Percentiles rank a stretch among this genome's conserved stretches.
phyloP scores from a whole-genome alignment of 306 rosid species.

The Prunus campanulata region DNA sequence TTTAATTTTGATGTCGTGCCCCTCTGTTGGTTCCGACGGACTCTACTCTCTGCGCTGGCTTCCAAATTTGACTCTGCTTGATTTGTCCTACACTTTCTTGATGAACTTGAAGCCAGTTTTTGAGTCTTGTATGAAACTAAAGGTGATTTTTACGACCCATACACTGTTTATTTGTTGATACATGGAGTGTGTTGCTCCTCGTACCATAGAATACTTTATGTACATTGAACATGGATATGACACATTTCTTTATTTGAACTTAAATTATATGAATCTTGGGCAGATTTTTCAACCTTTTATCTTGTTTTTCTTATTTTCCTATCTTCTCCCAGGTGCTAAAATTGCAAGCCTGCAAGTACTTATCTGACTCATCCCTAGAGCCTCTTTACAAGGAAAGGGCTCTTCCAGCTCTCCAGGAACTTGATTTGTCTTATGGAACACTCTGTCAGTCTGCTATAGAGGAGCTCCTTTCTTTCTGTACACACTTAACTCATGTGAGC shows the following conservation, averaged over 20 bases:
- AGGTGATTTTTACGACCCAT: constrained; percentile 39
- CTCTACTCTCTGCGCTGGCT: constrained; percentile 73
- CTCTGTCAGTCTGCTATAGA: constrained; percentile 92
- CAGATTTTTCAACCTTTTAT: neutral
- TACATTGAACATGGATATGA: neutral
- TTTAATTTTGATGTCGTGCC: constrained; percentile 91
- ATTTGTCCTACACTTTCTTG: constrained; percentile 92
- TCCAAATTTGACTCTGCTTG: constrained; percentile 65
- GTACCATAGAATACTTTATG: neutral
- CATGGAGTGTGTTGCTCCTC: neutral
- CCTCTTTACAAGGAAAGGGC: constrained; percentile 94
- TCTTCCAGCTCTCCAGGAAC: constrained; percentile 88
- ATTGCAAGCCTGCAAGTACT: constrained; percentile 94
- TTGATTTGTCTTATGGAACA: constrained; percentile 91
- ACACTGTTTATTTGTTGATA: neutral
- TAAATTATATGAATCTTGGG: neutral
- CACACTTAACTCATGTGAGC: constrained; percentile 88
- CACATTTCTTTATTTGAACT: neutral
- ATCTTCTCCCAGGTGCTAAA: constrained; percentile 69
- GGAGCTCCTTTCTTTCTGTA: constrained; percentile 94
- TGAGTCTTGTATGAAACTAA: constrained; percentile 75
- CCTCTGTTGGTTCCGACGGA: constrained; percentile 79
- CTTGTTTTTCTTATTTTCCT: neutral
- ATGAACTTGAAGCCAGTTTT: constrained; percentile 83
- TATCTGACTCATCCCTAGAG: constrained; percentile 79